These are phyloP conservation scores for Albifimbria verrucaria DNA, from an alignment of 2,329 filamentous ascomycete genomes.

Conservation along the genomic window DNA sequence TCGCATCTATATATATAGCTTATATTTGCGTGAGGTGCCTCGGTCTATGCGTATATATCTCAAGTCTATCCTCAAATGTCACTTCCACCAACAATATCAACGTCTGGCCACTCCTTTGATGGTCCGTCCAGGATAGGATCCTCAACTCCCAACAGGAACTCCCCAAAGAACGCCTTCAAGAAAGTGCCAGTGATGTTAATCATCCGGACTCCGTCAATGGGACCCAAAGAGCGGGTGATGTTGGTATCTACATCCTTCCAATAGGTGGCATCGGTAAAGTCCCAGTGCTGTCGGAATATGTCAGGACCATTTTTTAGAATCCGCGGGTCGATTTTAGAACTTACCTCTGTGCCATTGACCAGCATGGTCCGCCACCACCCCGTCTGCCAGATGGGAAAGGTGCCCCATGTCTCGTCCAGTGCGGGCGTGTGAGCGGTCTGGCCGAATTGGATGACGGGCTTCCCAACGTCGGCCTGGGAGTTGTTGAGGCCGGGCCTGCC, in stretches of 20 bases:
- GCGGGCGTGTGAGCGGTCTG: slow-evolving; percentile 11
- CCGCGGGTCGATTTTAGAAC: too few species aligned
- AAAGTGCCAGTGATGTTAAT: slow-evolving; percentile 6
- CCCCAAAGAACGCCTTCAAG: slow-evolving; percentile 10
- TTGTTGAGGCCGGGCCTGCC: neutral
- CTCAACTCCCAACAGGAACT: neutral
- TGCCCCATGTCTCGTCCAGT: slow-evolving; percentile 8
- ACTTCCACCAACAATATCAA: neutral
- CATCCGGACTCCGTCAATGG: slow-evolving; percentile 10
- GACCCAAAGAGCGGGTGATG: neutral
- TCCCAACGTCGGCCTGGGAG: slow-evolving; percentile 14
- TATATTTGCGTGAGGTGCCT: too few species aligned
- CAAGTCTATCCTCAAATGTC: neutral
- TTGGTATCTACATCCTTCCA: slow-evolving; percentile 11
- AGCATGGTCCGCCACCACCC: slow-evolving; percentile 10
- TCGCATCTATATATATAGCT: too few species aligned
- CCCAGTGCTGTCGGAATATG: slow-evolving; percentile 5
- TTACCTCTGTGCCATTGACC: slow-evolving; percentile 5
- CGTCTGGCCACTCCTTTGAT: slow-evolving; percentile 6
- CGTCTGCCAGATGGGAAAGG: slow-evolving; percentile 8
- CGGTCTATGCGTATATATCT: too few species aligned
- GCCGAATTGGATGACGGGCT: slow-evolving; percentile 19
- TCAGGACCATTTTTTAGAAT: too few species aligned
- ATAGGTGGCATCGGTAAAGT: slow-evolving; percentile 8
- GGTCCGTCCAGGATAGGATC: slow-evolving; percentile 6